phyloP scores from a whole-genome alignment of 2,329 filamentous ascomycete genomes.

The Trichoderma simmonsii region DNA sequence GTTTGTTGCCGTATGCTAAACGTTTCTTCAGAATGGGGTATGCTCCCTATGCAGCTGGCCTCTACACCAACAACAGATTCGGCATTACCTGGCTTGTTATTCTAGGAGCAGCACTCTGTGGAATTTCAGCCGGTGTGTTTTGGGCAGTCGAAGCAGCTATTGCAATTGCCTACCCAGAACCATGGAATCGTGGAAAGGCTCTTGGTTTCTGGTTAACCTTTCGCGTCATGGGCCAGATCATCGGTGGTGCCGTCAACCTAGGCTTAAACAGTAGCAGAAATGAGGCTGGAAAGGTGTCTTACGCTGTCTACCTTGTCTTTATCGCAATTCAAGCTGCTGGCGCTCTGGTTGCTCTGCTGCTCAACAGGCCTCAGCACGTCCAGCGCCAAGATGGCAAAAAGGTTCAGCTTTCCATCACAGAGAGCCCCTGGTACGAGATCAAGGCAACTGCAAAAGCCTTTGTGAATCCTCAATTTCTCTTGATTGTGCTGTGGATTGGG shows the following conservation, averaged over 20 bases:
- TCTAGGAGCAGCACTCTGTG: slow-evolving; percentile 65
- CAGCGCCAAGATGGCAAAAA: slow-evolving; percentile 62
- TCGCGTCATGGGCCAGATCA: slow-evolving; percentile 60
- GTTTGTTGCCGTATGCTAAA: not conserved
- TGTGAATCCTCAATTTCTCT: slow-evolving; percentile 57
- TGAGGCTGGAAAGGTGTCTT: slow-evolving; percentile 63
- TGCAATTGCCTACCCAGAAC: slow-evolving; percentile 68
- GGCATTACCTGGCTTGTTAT: slow-evolving; percentile 67
- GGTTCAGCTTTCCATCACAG: slow-evolving; percentile 56
- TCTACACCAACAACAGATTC: slow-evolving; percentile 71
- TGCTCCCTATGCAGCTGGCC: slow-evolving; percentile 65
- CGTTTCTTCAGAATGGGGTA: slow-evolving; percentile 51
- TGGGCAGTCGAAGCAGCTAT: slow-evolving; percentile 76
- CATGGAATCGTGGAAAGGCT: slow-evolving; percentile 61
- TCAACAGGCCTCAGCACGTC: slow-evolving; percentile 60
- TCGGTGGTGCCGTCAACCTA: slow-evolving; percentile 70
- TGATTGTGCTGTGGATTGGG: slow-evolving; percentile 65
- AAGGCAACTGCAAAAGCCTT: slow-evolving; percentile 58
- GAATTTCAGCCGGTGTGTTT: slow-evolving; percentile 68
- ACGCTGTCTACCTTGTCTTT: slow-evolving; percentile 66
- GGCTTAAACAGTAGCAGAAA: slow-evolving; percentile 59
- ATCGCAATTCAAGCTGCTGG: slow-evolving; percentile 66
- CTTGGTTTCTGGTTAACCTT: slow-evolving; percentile 66
- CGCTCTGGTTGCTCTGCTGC: slow-evolving; percentile 60
- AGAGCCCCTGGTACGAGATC: slow-evolving; percentile 57